Evolutionary conservation across 306 rosid genomes (phyloP).

Genomic region (Cyclanthera cordifolia): DNA sequence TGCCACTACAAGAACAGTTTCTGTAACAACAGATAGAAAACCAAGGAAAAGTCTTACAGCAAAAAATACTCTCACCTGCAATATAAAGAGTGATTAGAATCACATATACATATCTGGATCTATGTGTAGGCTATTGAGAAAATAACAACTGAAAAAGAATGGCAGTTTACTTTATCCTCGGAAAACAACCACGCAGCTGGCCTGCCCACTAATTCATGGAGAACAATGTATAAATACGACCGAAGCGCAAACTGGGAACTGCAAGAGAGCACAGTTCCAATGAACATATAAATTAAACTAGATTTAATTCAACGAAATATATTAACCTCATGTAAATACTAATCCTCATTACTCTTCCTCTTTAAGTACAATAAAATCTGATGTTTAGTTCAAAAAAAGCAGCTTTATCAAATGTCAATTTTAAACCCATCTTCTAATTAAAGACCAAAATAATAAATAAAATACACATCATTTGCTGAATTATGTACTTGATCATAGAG

Average conservation of each 20-base stretch:
- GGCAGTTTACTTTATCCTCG: constrained; percentile 64
- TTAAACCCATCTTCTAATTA: neutral
- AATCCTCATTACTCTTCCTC: neutral
- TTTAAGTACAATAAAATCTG: neutral
- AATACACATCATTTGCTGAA: neutral
- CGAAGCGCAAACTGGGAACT: constrained; percentile 96
- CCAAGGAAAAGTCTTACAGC: constrained; percentile 80
- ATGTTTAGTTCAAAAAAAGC: neutral
- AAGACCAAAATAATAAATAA: neutral
- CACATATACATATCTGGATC: neutral
- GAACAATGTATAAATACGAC: constrained; percentile 71
- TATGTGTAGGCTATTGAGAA: constrained; percentile 2
- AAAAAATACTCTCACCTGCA: constrained; percentile 86
- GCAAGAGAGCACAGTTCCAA: constrained; percentile 26
- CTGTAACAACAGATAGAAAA: constrained; percentile 62
- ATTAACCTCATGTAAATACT: neutral
- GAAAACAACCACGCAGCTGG: constrained; percentile 74
- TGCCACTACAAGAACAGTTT: constrained; percentile 80
- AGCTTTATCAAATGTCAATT: neutral
- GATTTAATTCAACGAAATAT: neutral
- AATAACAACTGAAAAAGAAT: constrained; percentile 10
- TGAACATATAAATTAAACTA: neutral
- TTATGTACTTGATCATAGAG: neutral
- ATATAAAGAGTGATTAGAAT: neutral
- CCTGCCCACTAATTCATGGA: constrained; percentile 79